A percentile compares a stretch with the other conserved stretches of the same genome.
Conservation (phyloP, 257 asterid species). For the Solanum chilense region DNA sequence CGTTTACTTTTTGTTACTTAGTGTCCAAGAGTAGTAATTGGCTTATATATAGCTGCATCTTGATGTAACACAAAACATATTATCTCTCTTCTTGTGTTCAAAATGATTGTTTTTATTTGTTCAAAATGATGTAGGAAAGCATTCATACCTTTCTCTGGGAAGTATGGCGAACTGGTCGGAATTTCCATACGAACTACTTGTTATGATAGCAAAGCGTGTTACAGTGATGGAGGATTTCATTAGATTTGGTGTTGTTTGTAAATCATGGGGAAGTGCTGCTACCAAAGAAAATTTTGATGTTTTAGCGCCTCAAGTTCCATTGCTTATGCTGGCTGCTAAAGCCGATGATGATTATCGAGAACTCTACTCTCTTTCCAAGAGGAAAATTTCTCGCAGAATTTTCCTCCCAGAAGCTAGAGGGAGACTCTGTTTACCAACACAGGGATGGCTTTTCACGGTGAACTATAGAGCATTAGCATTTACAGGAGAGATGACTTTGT, state of each 20-base stretch:
- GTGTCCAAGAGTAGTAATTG: too few relatives aligned
- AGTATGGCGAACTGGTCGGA: background rate
- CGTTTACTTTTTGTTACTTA: too few relatives aligned
- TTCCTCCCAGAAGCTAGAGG: background rate
- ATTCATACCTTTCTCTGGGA: background rate
- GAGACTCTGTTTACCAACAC: background rate
- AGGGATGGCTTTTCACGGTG: background rate
- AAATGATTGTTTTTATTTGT: background rate
- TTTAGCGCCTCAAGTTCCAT: background rate
- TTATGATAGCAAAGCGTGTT: background rate
- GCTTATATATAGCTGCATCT: too few relatives aligned
- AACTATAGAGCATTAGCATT: fast-evolving
- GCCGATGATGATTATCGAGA: background rate
- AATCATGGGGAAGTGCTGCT: background rate
- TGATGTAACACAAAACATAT: too few relatives aligned
- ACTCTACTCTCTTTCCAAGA: background rate
- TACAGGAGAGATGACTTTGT: background rate
- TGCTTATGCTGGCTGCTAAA: background rate
- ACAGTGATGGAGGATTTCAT: background rate
- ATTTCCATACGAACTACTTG: background rate
- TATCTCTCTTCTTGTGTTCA: background rate
- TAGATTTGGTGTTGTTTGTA: background rate
- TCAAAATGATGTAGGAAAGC: background rate
- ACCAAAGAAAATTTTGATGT: background rate
- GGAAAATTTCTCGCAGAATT: background rate